A percentile compares a stretch with the other conserved stretches of the same genome.
phyloP scores from a whole-genome alignment of 768 basidiomycete genomes.

The Leucosporidium yakuticum region DNA sequence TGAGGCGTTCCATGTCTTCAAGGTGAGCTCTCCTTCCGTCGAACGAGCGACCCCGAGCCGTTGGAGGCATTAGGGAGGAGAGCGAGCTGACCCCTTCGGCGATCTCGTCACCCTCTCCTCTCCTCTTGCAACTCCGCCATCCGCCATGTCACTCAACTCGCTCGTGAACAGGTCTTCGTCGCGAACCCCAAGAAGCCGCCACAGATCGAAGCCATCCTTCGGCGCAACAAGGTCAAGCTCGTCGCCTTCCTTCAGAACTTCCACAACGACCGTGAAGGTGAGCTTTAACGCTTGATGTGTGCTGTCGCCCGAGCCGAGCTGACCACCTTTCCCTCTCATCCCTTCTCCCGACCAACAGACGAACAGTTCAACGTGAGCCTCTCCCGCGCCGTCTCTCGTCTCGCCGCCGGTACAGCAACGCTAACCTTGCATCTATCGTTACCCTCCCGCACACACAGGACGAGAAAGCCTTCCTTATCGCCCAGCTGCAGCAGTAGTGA shows the following conservation, averaged over 20 bases:
- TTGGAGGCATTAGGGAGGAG: neutral
- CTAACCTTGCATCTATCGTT: constrained; percentile 13
- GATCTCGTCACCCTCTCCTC: neutral
- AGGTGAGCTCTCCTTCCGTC: constrained; percentile 55
- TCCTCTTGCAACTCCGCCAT: neutral
- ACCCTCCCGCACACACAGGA: constrained; percentile 48
- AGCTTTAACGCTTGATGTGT: constrained; percentile 18
- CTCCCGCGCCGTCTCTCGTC: neutral
- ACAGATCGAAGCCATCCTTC: constrained; percentile 82
- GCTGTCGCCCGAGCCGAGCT: neutral
- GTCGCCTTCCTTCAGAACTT: constrained; percentile 82
- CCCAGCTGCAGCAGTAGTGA: constrained; percentile 74
- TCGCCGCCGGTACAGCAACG: neutral
- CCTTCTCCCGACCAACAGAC: constrained; percentile 49
- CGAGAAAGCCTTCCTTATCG: constrained; percentile 93
- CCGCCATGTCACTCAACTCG: neutral
- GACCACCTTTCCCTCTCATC: neutral
- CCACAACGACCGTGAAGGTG: constrained; percentile 95
- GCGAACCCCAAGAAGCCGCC: constrained; percentile 99
- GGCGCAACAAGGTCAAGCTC: constrained; percentile 90
- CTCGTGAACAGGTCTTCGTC: constrained; percentile 69
- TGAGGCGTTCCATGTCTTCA: constrained; percentile 99
- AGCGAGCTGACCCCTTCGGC: neutral
- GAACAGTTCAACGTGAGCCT: constrained; percentile 80
- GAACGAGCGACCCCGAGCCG: no score